Evolutionary conservation across 176 grass and related monocot species (phyloP).

Genomic region (Musa itinerans): DNA sequence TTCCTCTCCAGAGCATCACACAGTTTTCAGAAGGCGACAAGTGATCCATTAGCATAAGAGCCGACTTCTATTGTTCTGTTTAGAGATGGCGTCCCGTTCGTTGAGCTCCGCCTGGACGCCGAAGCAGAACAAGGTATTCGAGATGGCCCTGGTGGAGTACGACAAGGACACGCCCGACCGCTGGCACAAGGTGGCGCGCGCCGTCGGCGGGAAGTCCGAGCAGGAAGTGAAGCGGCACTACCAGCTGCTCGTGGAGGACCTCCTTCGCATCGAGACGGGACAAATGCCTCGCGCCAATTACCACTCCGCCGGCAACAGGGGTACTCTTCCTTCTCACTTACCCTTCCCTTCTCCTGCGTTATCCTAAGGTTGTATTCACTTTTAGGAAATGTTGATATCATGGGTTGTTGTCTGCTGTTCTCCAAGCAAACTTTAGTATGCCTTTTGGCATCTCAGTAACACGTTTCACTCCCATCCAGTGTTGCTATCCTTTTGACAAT

Average conservation of each 20-base stretch:
- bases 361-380: too few species aligned
- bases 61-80: neutral
- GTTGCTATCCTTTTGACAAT: too few species aligned
- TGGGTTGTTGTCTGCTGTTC: too few species aligned
- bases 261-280: neutral
- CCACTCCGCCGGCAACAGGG: neutral
- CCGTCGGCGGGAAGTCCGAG: neutral
- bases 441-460: too few species aligned
- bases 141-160: neutral
- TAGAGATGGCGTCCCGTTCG: neutral
- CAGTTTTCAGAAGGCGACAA: neutral
- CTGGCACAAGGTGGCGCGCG: constrained; percentile 3
- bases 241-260: neutral
- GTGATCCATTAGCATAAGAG: neutral
- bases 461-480: too few species aligned
- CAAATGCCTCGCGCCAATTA: neutral
- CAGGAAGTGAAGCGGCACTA: constrained; percentile 4
- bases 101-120: neutral
- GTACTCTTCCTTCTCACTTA: too few species aligned
- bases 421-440: too few species aligned
- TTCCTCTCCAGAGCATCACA: neutral
- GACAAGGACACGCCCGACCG: neutral
- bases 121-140: constrained; percentile 4
- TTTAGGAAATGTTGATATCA: too few species aligned
- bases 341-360: too few species aligned